Evolutionary conservation across 2,329 filamentous ascomycete genomes (phyloP), one percentile per base, ranked within the genome.

Genomic region (Drechslerella coelobrocha): DNA sequence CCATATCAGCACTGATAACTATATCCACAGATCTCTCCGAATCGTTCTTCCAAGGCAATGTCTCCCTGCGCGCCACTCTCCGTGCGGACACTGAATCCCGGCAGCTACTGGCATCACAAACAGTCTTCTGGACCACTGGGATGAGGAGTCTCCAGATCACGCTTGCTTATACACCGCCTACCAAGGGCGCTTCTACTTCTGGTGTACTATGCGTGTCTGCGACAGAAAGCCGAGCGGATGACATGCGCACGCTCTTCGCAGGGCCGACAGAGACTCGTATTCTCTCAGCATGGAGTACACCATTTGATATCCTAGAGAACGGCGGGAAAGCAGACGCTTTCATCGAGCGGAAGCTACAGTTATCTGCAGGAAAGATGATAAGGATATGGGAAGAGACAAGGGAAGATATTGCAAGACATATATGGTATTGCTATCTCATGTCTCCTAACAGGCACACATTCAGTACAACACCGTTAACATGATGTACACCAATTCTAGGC

Each of bases 11-110:
- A 51, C 80, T 86, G 27, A 80, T 89, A 66, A 88, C 87, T 39
- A 82, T 90, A 75, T 88, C 86, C 9, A 89, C 87, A 23, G 88
- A 90, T 76, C 80, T 90, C 6, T 88, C 88, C 17, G 87, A 89
- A 74, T 82, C 82, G 0, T 88, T 88, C 63, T 69, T 74, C 29
- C 37, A 48, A 23, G 62, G 55, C 21, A 71, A 73, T 61, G 37
- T 41, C 47, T 61, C 52, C 1, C 43, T 76, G 27, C 66, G 69
- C 4, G 73, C 61, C n/a, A 68, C 61, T 12, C 51, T 76, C 14
- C 65, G 68, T 12, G 52, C 53, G 19, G 57, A 60, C 31, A 47
- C 52, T 14, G 50, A 47, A 29, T 54, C 12, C 37, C 50, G 54
- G 51, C 57, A 54, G 26, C 45, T 66, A 27, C 55, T 76, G 12